A percentile compares a stretch with the other conserved stretches of the same genome.
Evolutionary conservation across 306 rosid species (phyloP).

Genomic region (Vachellia pachyceras): DNA sequence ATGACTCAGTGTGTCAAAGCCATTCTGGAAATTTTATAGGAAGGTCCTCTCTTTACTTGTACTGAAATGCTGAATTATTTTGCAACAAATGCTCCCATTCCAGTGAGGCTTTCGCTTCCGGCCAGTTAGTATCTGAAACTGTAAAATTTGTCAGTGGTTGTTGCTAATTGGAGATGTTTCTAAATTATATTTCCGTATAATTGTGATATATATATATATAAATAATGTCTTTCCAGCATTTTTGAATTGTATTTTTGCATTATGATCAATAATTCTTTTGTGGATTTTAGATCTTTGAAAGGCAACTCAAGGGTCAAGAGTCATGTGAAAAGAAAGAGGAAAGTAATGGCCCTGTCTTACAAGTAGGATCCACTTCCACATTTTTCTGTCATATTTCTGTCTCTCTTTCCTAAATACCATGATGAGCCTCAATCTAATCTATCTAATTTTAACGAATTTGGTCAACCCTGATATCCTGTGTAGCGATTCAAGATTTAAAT

Average conservation of each 20-base stretch:
- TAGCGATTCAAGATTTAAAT: no score
- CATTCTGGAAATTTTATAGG: neutral
- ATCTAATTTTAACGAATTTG: no score
- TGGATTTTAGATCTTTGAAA: no score
- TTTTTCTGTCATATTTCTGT: neutral
- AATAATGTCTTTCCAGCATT: no score
- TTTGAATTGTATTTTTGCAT: no score
- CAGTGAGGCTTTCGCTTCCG: neutral
- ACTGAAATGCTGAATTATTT: neutral
- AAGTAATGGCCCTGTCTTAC: no score
- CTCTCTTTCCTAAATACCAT: neutral
- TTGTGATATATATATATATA: neutral
- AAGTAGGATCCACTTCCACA: no score
- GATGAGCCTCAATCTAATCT: neutral
- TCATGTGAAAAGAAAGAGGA: no score
- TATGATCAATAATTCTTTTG: no score
- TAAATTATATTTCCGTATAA: neutral
- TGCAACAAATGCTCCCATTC: neutral
- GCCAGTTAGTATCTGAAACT: neutral
- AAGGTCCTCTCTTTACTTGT: neutral
- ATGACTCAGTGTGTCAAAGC: slow-evolving; percentile 18
- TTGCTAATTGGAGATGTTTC: neutral
- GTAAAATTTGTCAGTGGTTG: slow-evolving; percentile 8
- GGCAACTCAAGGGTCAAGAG: no score
- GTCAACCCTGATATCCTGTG: no score